These are phyloP conservation scores for Inosperma sp. DNA, from an alignment of 768 basidiomycete species.

Conservation along the genomic window DNA sequence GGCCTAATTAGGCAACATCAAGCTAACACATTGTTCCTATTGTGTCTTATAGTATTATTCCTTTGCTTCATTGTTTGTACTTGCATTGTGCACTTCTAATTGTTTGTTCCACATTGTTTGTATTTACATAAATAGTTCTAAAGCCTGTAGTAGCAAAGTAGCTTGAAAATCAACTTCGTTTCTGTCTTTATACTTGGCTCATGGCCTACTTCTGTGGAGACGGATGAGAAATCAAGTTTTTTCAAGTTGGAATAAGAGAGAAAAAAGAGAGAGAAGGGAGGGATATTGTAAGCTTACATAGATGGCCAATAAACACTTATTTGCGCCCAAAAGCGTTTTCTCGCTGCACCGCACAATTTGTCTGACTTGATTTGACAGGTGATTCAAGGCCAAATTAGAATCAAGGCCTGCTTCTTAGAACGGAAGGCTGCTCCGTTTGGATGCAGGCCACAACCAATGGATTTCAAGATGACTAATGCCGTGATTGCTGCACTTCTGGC, in stretches of 20 bases:
- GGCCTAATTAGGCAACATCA: too few species aligned
- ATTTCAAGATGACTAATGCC: too few species aligned
- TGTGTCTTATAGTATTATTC: too few species aligned
- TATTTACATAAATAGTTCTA: too few species aligned
- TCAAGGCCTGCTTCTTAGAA: not conserved
- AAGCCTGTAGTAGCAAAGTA: too few species aligned
- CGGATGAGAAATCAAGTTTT: conserved; percentile 1
- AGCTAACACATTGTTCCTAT: too few species aligned
- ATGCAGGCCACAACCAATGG: conserved; percentile 1
- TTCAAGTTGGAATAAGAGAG: conserved; percentile 2
- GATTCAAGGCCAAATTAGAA: not conserved
- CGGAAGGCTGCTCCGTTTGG: conserved; percentile 1
- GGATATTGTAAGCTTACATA: conserved; percentile 1
- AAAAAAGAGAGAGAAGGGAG: not conserved
- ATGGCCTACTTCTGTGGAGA: too few species aligned
- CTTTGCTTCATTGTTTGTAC: too few species aligned
- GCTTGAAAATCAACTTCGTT: too few species aligned
- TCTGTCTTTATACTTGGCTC: not conserved
- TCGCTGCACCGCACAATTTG: not conserved
- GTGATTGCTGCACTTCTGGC: not conserved
- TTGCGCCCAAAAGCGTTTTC: not conserved
- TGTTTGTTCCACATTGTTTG: too few species aligned
- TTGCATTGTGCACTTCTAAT: too few species aligned
- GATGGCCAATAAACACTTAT: not conserved
- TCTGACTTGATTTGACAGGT: conserved; percentile 2